Base-by-base conservation (phyloP, 768 basidiomycete genomes). In the Dacryopinax primogenitus region DNA sequence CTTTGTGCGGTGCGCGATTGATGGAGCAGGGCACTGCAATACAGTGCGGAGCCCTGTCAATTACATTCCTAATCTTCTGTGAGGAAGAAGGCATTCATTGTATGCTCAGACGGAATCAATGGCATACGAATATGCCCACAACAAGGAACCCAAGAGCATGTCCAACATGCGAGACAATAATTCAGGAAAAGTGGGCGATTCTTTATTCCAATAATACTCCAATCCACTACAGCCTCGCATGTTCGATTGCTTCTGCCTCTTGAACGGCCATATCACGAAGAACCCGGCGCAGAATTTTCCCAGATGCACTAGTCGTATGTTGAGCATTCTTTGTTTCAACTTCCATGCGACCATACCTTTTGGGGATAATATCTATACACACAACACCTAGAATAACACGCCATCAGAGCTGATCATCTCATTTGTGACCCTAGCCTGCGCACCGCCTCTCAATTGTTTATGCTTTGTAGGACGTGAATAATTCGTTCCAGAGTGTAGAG, bases 271-370 rank as follows among this genome's bases (percentile, higher is more conserved):
- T 74, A 2, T 86, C 87, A 12, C 89, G 81, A 44, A 94, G 77
- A 68, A 91, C 83, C 28, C 88, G 82, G 47, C 91, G 80, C 33
- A 94, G 74, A 70, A 96, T 96, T 76, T 95, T 94, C 1, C 92
- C 92, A 63, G 90, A 82, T 33, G 90, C 84, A 69, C 90, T 92
- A 67, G 67, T 62, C 64, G 34, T 63, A 37, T 28, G 11, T 66
- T 28, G 45, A 34, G 44, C 18, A 62, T 4, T 26, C 16, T 12
- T 21, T 2, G 37, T 28, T 26, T 21, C 26, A 36, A 41, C 6
- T 28, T 36, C 1, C 18, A 18, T 44, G 33, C 51, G 45, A 26
- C 3, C 70, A 62, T 61, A 86, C 85, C 83, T 87, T 74, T 88
- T 90, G 0, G 89, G 88, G 63, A 90, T 78, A 13, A 75, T 74